phyloP scores from a whole-genome alignment of 2,329 filamentous ascomycete genomes.

The Bipolaris bicolor region DNA sequence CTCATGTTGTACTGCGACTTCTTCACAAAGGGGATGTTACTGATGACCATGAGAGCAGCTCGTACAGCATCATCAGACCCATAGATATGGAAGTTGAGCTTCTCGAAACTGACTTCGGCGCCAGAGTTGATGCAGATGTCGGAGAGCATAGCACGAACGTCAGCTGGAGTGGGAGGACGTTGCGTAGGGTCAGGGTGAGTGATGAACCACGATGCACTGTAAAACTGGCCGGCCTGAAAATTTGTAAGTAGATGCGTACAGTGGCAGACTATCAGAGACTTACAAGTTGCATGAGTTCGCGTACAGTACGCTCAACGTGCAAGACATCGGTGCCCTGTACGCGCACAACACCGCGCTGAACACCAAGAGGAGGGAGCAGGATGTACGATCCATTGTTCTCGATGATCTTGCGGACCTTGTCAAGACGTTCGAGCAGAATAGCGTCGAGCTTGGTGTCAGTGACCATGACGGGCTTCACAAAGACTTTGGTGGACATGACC shows the following conservation, averaged over 20 bases:
- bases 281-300: slow-evolving; percentile 94
- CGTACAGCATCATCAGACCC: slow-evolving; percentile 97
- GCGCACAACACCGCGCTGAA: slow-evolving; percentile 81
- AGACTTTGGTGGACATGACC: slow-evolving; percentile 74
- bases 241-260: slow-evolving; percentile 25
- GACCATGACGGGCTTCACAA: slow-evolving; percentile 88
- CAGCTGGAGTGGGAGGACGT: slow-evolving; percentile 66
- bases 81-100: slow-evolving; percentile 89
- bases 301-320: slow-evolving; percentile 91
- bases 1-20: slow-evolving; percentile 90
- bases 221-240: slow-evolving; percentile 87
- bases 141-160: slow-evolving; percentile 87
- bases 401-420: slow-evolving; percentile 97
- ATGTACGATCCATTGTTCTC: slow-evolving; percentile 96
- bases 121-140: slow-evolving; percentile 97
- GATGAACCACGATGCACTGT: slow-evolving; percentile 95
- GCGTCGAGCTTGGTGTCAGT: slow-evolving; percentile 93
- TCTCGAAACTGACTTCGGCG: slow-evolving; percentile 93
- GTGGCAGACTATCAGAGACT: slow-evolving; percentile 41
- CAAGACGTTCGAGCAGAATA: slow-evolving; percentile 85
- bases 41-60: slow-evolving; percentile 90
- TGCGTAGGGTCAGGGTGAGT: slow-evolving; percentile 73
- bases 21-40: slow-evolving; percentile 86
- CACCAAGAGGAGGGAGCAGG: slow-evolving; percentile 85
- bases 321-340: slow-evolving; percentile 93